Evolutionary conservation across 1,139 yeast genomes (phyloP).

Genomic region (Blastobotrys elegans): DNA sequence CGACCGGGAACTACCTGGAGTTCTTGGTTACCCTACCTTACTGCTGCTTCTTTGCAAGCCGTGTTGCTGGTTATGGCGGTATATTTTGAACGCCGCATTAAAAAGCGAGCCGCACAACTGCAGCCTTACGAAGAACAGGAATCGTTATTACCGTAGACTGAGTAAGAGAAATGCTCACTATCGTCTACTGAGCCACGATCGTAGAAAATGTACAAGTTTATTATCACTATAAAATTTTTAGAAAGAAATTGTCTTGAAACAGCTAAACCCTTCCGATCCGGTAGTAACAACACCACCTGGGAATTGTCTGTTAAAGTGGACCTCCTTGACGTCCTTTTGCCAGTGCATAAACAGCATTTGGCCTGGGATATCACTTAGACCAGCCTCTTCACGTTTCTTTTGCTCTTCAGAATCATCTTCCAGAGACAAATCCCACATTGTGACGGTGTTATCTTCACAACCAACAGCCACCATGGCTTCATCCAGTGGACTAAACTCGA

Average conservation of each 20-base stretch:
- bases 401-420: conserved; percentile 31
- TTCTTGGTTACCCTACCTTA: conserved; percentile 74
- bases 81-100: conserved; percentile 35
- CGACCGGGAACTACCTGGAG: conserved; percentile 84
- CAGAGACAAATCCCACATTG: conserved; percentile 59
- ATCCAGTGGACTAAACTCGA: conserved; percentile 91
- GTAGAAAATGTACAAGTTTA: no score
- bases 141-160: background rate
- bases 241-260: conserved; percentile 80
- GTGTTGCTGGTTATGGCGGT: conserved; percentile 48
- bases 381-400: conserved; percentile 31
- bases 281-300: conserved; percentile 95
- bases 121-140: conserved; percentile 2
- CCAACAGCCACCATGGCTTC: conserved; percentile 95
- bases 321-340: conserved; percentile 97
- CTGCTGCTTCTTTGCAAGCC: conserved; percentile 68
- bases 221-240: conserved; percentile 1
- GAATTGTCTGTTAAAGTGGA: conserved; percentile 95
- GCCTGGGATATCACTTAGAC: conserved; percentile 85
- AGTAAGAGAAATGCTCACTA: no score
- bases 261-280: conserved; percentile 89
- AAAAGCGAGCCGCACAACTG: conserved; percentile 4
- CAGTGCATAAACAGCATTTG: conserved; percentile 95
- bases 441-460: conserved; percentile 93
- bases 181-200: no score